phyloP scores from a whole-genome alignment of 352 stramenopile genomes.

The Pythium aristosporum region DNA sequence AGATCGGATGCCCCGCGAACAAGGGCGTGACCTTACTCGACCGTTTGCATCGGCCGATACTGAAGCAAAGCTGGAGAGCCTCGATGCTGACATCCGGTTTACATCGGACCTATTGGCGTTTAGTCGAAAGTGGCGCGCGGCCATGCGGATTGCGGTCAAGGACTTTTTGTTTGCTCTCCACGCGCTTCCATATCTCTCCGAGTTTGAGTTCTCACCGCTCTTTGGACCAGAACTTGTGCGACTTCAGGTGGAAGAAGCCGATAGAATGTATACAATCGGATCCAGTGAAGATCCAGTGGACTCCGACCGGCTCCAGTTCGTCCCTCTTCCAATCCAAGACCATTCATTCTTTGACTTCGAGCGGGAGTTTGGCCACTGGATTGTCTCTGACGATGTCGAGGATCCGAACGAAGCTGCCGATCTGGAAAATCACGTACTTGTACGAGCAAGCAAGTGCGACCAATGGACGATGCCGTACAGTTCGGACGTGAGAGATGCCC shows the following conservation, averaged over 20 bases:
- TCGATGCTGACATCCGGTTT: conserved; percentile 29
- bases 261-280: not conserved
- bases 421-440: not conserved
- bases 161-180: conserved; percentile 55
- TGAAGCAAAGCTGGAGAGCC: conserved; percentile 11
- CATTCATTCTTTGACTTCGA: conserved; percentile 41
- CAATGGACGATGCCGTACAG: conserved; percentile 23
- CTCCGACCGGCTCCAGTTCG: conserved; percentile 17
- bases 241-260: conserved; percentile 19
- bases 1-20: not conserved
- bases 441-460: conserved; percentile 9
- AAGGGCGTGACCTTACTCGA: not conserved
- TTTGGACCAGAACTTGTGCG: conserved; percentile 27
- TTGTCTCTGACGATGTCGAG: not conserved
- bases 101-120: conserved; percentile 37
- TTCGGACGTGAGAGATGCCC: conserved; percentile 26
- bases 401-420: conserved; percentile 21
- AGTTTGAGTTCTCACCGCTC: conserved; percentile 32
- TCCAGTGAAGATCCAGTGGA: not conserved
- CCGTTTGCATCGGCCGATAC: not conserved
- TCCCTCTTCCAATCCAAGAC: conserved; percentile 38
- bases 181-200: conserved; percentile 35
- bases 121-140: conserved; percentile 45
- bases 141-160: conserved; percentile 46
- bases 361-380: conserved; percentile 30